Evolutionary conservation across 169 alveolate genomes (phyloP).

Genomic region (Cryptosporidium meleagridis): DNA sequence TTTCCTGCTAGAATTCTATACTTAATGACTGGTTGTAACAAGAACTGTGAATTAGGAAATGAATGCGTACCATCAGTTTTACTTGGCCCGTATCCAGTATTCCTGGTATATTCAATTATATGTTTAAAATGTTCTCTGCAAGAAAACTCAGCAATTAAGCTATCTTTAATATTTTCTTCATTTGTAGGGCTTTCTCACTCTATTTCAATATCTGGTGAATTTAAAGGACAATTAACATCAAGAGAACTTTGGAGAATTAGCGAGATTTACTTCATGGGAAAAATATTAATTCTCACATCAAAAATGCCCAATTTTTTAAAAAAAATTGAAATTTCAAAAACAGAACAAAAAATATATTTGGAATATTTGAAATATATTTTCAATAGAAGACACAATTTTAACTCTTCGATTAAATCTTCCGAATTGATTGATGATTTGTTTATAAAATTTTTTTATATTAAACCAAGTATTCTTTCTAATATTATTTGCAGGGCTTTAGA

Average conservation of each 20-base stretch:
- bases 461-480: conserved; percentile 27
- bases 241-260: conserved; percentile 51
- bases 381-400: conserved; percentile 1
- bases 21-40: conserved; percentile 76
- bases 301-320: not conserved
- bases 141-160: conserved; percentile 4
- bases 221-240: not conserved
- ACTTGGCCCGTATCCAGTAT: conserved; percentile 26
- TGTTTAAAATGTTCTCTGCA: conserved; percentile 14
- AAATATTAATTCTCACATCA: conserved; percentile 4
- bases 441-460: not conserved
- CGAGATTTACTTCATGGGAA: conserved; percentile 49
- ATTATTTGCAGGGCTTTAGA: conserved; percentile 22
- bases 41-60: conserved; percentile 32
- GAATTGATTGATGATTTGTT: conserved; percentile 8
- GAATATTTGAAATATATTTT: conserved; percentile 41
- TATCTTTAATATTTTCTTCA: conserved; percentile 30
- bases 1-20: conserved; percentile 67
- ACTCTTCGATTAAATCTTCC: not conserved
- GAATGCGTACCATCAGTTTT: conserved; percentile 41
- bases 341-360: conserved; percentile 11
- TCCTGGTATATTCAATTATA: conserved; percentile 9
- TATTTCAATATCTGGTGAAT: not conserved
- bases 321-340: not conserved
- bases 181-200: conserved; percentile 48